Percentiles rank a stretch among this genome's conserved stretches.
phyloP scores from a whole-genome alignment of 768 basidiomycete genomes.

The Arthromyces matolae region DNA sequence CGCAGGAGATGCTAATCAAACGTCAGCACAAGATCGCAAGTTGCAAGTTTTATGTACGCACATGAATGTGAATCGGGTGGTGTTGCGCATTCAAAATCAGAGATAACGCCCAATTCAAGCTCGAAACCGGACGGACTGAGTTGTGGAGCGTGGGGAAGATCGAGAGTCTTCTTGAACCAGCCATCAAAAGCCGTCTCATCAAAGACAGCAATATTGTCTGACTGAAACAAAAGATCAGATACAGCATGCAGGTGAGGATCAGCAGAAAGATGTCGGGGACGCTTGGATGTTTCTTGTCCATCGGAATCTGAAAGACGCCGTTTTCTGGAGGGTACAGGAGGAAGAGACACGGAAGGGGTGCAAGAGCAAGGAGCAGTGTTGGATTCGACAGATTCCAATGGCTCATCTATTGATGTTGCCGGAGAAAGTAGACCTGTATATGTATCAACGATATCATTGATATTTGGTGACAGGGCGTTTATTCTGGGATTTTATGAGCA shows the following conservation, averaged over 20 bases:
- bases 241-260: slow-evolving; percentile 21
- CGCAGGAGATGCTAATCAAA: background rate
- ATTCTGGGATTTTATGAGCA: too few species aligned
- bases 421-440: slow-evolving; percentile 13
- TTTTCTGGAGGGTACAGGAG: slow-evolving; percentile 27
- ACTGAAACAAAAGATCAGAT: slow-evolving; percentile 27
- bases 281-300: slow-evolving; percentile 20
- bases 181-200: slow-evolving; percentile 26
- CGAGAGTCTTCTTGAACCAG: slow-evolving; percentile 32
- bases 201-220: slow-evolving; percentile 2
- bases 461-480: too few species aligned
- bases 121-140: slow-evolving; percentile 26
- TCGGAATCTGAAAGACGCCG: slow-evolving; percentile 35
- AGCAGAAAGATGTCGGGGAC: slow-evolving; percentile 17
- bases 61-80: background rate
- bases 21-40: background rate
- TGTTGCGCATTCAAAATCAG: slow-evolving; percentile 12
- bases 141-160: slow-evolving; percentile 18
- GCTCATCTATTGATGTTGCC: slow-evolving; percentile 7
- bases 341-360: background rate
- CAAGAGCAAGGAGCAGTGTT: background rate
- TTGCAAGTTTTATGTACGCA: background rate
- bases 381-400: background rate
- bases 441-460: too few species aligned
- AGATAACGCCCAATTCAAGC: slow-evolving; percentile 29